Percentiles rank a stretch among this genome's conserved stretches.
Evolutionary conservation across 2,329 filamentous ascomycete genomes (phyloP).

Genomic region (Fusarium sp.): DNA sequence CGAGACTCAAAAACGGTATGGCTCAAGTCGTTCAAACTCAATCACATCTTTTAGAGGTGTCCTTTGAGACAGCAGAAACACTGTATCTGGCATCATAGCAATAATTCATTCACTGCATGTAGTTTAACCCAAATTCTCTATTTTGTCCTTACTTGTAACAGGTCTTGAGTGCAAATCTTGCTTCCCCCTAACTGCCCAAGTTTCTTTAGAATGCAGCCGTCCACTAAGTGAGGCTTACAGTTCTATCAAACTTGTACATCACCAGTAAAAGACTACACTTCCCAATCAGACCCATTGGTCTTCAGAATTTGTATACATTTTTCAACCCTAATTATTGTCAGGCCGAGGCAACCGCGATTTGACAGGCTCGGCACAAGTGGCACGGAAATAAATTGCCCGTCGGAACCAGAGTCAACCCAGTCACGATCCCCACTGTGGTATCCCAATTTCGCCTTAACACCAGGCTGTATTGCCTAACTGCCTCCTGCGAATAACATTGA

Average conservation of each 20-base stretch:
- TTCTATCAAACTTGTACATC: not conserved
- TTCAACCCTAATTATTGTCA: not conserved
- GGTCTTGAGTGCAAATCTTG: not conserved
- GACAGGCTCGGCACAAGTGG: not conserved
- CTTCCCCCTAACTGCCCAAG: not conserved
- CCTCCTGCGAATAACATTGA: not conserved
- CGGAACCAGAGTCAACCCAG: not conserved
- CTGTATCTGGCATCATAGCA: not conserved
- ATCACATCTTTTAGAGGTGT: not conserved
- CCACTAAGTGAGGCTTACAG: not conserved
- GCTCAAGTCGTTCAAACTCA: not conserved
- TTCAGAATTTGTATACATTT: not conserved
- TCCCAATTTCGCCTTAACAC: conserved; percentile 35
- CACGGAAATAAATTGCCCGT: not conserved
- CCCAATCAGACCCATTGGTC: not conserved
- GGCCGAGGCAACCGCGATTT: not conserved
- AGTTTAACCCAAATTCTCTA: not conserved
- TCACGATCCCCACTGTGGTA: conserved; percentile 4
- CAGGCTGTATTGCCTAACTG: conserved; percentile 23
- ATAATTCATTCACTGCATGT: not conserved
- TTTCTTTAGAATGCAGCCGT: not conserved
- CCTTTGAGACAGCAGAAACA: not conserved
- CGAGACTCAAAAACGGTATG: not conserved
- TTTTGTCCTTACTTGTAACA: not conserved
- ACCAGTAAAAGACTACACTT: not conserved